Evolutionary conservation across 2,329 filamentous ascomycete genomes (phyloP), one percentile per base, ranked within the genome.

Genomic region (Fusarium hainanense): DNA sequence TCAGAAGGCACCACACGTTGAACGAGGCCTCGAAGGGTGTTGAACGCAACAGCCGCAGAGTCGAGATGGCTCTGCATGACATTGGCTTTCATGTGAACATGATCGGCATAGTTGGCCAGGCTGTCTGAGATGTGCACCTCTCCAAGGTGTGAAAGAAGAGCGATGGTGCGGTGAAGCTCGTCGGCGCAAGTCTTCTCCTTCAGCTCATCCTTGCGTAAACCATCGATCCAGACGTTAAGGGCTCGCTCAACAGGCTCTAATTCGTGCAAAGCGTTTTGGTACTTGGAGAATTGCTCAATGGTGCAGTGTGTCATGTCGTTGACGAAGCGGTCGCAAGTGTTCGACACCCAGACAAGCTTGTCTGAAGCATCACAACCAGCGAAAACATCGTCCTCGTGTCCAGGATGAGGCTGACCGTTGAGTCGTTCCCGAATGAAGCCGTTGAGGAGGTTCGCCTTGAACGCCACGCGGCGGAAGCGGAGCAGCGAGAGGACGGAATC

Each of bases 241-340:
- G 93, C 92, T 60, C 94, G 88, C 81, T 99, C 96, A 13, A 98
- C 93, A 1, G 94, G 93, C 77, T 97, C 93, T 52, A 98, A 84
- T 79, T 98, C 96, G 73, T 93, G 93, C 61, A 96, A 81, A 4
- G 94, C 92, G 43, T 91, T 90, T 74, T 93, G 91, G 72, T 93
- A 96, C 69, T 85, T 89, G 47, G 87, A 86, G 78, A 98, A 98
- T 62, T 93, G 88, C 49, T 93, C 89, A 2, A 92, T 84, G 4
- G 92, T 90, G 79, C 93, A 97, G 72, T 89, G 89, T 72, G 87
- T 90, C 74, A 98, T 93, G 64, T 92, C 90, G 64, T 89, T 92
- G 77, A 92, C 89, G 73, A 98, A 96, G 40, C 93, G 91, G 69
- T 93, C 89, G 75, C 93, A 97, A 85, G 96, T 93, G 44, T 89